phyloP scores from a whole-genome alignment of 495 filamentous ascomycete genomes.

The Tuber calosporum region DNA sequence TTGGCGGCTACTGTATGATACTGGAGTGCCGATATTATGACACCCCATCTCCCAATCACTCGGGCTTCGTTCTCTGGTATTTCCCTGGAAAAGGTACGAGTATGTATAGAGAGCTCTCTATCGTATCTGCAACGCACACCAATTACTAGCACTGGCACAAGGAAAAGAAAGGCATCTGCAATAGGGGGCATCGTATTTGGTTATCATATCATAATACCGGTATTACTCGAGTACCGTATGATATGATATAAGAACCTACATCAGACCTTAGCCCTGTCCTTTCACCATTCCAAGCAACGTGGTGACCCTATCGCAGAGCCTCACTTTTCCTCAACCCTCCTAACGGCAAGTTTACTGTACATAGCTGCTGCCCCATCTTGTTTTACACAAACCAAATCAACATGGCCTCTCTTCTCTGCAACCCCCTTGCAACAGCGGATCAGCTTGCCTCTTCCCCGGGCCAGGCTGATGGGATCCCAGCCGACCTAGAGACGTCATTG shows the following conservation, averaged over 20 bases:
- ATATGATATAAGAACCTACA: too few species aligned
- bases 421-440: slow-evolving; percentile 73
- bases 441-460: slow-evolving; percentile 68
- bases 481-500: slow-evolving; percentile 67
- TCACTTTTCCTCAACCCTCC: background rate
- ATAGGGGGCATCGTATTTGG: background rate
- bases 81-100: background rate
- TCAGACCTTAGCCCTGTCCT: background rate
- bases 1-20: background rate
- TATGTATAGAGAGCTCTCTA: background rate
- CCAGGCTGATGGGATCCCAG: slow-evolving; percentile 61
- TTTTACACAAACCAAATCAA: background rate
- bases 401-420: slow-evolving; percentile 58
- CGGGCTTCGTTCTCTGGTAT: background rate
- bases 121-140: background rate
- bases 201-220: too few species aligned
- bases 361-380: background rate
- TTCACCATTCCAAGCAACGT: background rate
- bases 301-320: background rate
- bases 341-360: background rate
- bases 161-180: background rate
- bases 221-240: too few species aligned
- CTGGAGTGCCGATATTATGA: too few species aligned
- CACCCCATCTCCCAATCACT: background rate
- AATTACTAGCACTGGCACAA: background rate